Percentiles rank a stretch among this genome's conserved stretches.
phyloP scores from a whole-genome alignment of 495 filamentous ascomycete species.

The Pseudevernia furfuracea region DNA sequence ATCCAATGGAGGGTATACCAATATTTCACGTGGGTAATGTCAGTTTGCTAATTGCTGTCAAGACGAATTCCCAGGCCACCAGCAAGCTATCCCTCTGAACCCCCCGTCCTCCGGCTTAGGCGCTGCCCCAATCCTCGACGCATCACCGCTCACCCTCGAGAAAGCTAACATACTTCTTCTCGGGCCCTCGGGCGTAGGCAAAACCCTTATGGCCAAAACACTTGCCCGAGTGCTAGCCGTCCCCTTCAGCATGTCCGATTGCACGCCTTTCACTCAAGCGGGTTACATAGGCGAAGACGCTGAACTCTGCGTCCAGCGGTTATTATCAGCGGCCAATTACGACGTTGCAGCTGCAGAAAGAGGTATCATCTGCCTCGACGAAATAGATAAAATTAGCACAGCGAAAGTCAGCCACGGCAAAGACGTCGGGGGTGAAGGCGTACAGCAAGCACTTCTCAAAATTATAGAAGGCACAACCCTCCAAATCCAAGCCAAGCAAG shows the following conservation, averaged over 20 bases:
- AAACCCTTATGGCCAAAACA: constrained; percentile 89
- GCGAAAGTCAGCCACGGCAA: constrained; percentile 61
- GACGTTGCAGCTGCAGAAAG: constrained; percentile 77
- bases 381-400: constrained; percentile 91
- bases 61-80: constrained; percentile 80
- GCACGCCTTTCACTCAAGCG: constrained; percentile 93
- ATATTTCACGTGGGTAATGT: neutral
- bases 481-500: constrained; percentile 77
- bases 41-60: constrained; percentile 9
- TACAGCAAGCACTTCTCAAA: constrained; percentile 92
- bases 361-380: constrained; percentile 91
- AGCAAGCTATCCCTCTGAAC: constrained; percentile 45
- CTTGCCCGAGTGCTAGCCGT: constrained; percentile 75
- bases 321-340: constrained; percentile 85
- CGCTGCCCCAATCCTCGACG: constrained; percentile 43
- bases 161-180: constrained; percentile 94
- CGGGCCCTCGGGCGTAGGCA: constrained; percentile 91
- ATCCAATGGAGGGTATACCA: constrained; percentile 50
- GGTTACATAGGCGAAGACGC: constrained; percentile 97
- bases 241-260: constrained; percentile 95
- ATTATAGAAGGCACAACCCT: constrained; percentile 94
- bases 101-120: constrained; percentile 26
- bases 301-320: constrained; percentile 81
- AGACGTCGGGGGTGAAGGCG: constrained; percentile 87
- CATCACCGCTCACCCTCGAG: constrained; percentile 68